Evolutionary conservation across 352 stramenopile genomes (phyloP).

Genomic region (Phytophthora chlamydospora): DNA sequence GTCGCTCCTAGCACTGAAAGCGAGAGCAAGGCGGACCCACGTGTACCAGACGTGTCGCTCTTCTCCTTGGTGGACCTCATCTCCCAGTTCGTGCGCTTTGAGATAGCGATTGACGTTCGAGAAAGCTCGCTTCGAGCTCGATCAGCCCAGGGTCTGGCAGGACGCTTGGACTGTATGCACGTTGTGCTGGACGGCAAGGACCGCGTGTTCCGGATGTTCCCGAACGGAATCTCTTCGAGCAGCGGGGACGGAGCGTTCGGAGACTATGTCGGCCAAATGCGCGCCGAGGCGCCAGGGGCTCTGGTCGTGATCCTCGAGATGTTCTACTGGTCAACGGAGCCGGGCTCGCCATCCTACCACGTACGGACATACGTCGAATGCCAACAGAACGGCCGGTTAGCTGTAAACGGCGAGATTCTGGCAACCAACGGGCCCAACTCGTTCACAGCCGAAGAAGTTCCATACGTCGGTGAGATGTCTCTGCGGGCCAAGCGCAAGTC

Average conservation of each 20-base stretch:
- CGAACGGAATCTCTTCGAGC: constrained; percentile 54
- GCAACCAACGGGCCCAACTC: constrained; percentile 35
- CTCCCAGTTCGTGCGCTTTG: constrained; percentile 49
- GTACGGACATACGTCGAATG: constrained; percentile 52
- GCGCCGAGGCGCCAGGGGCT: constrained; percentile 45
- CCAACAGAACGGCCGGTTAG: constrained; percentile 44
- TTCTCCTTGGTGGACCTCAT: constrained; percentile 53
- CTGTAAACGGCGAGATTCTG: constrained; percentile 55
- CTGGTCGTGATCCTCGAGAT: constrained; percentile 59
- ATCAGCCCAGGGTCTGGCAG: constrained; percentile 37
- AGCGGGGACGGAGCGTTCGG: constrained; percentile 53
- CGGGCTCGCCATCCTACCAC: constrained; percentile 42
- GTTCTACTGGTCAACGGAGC: constrained; percentile 48
- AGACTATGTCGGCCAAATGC: constrained; percentile 70
- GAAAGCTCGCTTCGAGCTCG: constrained; percentile 44
- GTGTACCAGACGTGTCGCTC: constrained; percentile 40
- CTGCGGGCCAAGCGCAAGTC: constrained; percentile 54
- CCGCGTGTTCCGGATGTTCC: constrained; percentile 62
- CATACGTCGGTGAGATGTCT: constrained; percentile 56
- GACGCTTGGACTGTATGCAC: constrained; percentile 41
- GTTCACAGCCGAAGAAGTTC: constrained; percentile 43
- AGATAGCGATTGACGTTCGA: constrained; percentile 49
- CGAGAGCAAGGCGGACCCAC: constrained; percentile 8
- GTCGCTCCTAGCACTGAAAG: background rate
- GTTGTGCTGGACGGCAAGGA: constrained; percentile 68